Conservation (phyloP, 495 filamentous ascomycete species). For the Neurospora sp. region DNA sequence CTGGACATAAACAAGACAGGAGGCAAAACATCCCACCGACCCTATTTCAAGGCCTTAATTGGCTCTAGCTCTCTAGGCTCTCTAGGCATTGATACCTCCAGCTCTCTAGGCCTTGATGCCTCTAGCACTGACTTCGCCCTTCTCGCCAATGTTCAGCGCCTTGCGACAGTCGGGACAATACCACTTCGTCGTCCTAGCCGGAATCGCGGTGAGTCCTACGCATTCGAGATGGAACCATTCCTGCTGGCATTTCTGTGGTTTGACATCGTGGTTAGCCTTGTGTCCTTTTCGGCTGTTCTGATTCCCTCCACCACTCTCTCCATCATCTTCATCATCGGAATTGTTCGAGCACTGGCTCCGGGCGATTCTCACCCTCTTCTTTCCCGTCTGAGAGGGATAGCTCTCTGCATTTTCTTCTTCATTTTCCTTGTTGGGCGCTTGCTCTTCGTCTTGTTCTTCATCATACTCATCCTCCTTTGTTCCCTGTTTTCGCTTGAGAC, state of each 20-base stretch:
- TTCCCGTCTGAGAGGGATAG: neutral
- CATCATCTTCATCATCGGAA: neutral
- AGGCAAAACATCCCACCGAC: neutral
- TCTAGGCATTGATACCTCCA: neutral
- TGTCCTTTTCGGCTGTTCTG: neutral
- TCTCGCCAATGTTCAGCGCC: conserved; percentile 51
- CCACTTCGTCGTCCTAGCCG: conserved; percentile 76
- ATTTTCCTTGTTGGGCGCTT: neutral
- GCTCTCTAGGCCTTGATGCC: conserved; percentile 37
- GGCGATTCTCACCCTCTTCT: neutral
- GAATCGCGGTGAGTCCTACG: conserved; percentile 66
- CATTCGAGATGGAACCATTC: conserved; percentile 97
- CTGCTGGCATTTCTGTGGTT: conserved; percentile 46
- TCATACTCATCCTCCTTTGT: neutral
- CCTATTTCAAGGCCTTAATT: neutral
- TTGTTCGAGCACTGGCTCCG: neutral
- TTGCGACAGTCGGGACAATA: conserved; percentile 83
- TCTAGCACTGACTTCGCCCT: conserved; percentile 43
- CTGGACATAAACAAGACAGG: neutral
- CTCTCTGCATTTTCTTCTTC: neutral
- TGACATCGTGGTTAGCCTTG: conserved; percentile 7
- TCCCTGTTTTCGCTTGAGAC: neutral
- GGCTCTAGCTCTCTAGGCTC: conserved; percentile 18
- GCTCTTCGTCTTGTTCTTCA: neutral
- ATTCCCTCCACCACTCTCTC: neutral